Base-by-base conservation (phyloP, 2,329 filamentous ascomycete species). In the Pseudocercospora fuligena region DNA sequence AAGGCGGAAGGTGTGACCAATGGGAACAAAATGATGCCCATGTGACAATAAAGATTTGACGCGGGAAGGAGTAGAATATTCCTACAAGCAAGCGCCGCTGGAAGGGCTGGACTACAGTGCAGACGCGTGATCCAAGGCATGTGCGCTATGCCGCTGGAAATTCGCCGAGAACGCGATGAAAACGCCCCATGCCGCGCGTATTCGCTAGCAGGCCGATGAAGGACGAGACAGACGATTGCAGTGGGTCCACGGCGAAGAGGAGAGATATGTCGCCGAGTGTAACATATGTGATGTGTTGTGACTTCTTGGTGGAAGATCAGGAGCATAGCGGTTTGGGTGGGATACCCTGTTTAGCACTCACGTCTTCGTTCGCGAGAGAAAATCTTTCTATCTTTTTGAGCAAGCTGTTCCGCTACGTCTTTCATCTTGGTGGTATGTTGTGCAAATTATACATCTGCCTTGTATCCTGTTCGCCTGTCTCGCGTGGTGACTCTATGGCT, bases 261-360 rank as follows among this genome's bases (percentile, higher is more conserved):
- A n/a, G 25, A 31, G 51, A n/a, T 3, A n/a, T 56, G 25, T 56
- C 51, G 27, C 16, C 8, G 8, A 33, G 11, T 56, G 51, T 56
- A 56, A 56, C 51, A 56, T 56, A 56, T 31, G 51, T 43, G 40
- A 43, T 43, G 3, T 40, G 36, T 40, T 40, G 25, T 23, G 19
- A 27, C 19, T 54, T 31, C 16, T 56, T 27, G 51, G 51, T 27
- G 51, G 27, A 56, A 29, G 16, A 27, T 27, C 51, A 33, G 51
- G 51, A 56, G 51, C 51, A 56, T 56, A 56, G 51, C 51, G 51
- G 51, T 56, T 31, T n/a, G 40, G 51, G 51, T 56, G 23, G 51
- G 51, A 56, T 31, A 56, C 23, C 51, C 27, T 56, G 51, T 56
- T 56, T 16, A 56, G 51, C 51, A 56, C 21, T 25, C 8, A 36